Evolutionary conservation across 805 yeast genomes (phyloP), one percentile per base, ranked within the genome.

Genomic region (Tanozyma kutaoensis): DNA sequence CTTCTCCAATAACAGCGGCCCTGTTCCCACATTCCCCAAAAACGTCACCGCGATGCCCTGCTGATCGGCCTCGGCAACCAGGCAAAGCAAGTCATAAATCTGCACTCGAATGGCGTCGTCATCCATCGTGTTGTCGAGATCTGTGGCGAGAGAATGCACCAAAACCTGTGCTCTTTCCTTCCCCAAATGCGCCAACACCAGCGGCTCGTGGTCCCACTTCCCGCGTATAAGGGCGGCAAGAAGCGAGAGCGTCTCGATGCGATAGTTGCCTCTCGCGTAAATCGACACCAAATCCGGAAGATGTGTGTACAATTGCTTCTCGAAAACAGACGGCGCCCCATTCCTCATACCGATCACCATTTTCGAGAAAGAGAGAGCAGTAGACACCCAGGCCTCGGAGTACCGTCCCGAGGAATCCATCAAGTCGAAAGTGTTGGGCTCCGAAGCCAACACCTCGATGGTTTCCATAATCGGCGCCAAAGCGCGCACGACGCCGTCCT

Each of bases 121-220:
- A 28, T 68, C 72, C 34, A 72, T 56, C 1, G 69, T 56, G 35
- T 67, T 69, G 16, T 66, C 63, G 39, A 85, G 55, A 37, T 81
- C 85, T 0, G 61, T 36, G 0, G 72, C 65, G 16, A 88, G 46
- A 1, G 76, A 63, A n/a, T 62, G 57, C 8, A 81, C 54, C 16
- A 88, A 58, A 3, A 69, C 50, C 15, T 62, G 64, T 0, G 94
- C 67, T 36, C 69, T 64, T 12, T 62, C 58, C n/a, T 66, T 58
- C 4, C 93, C 91, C 28, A 88, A 52, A 45, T 82, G 82, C 0
- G 96, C 79, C 22, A 88, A 57, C 25, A 88, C 52, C 1, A 95
- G 84, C 3, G 94, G 93, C 15, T 69, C 72, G 4, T 55, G 52
- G 5, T 58, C 58, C 76, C 80, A 72, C 3, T 43, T 51, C 0